Evolutionary conservation across 768 basidiomycete genomes (phyloP), one percentile per base, ranked within the genome.

Genomic region (Trametes coccinea): DNA sequence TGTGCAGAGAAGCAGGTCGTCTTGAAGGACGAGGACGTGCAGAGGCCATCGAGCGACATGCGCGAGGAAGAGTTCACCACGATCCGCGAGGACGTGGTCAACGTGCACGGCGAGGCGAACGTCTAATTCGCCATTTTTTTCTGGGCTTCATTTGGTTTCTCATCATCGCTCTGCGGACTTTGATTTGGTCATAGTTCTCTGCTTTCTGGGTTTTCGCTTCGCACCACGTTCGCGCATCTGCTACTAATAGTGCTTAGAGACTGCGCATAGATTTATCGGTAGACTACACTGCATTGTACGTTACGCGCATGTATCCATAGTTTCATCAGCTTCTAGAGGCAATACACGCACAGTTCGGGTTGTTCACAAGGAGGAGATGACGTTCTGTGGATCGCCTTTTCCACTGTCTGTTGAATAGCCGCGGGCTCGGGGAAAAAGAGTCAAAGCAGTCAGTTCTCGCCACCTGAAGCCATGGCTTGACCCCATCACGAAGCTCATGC

Each of bases 1-100:
- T 51, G 46, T 30, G 56, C 48, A 6, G 56, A 58, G 52, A 53
- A 62, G 61, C 22, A 50, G 33, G 44, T 53, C 39, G 22, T 41
- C 5, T 37, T 14, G 27, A 56, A 52, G 60, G 54, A 61, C 34
- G 51, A 53, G 51, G 50, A n/a, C 17, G 59, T 10, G 31, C 22
- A 5, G 29, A 53, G 49, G 29, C 22, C 41, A 29, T 40, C 37
- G 6, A 39, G 40, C 40, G 37, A 39, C 4, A 11, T n/a, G 40
- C 37, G 41, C 22, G 40, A 17, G n/a, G 41, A 54, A 22, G 55
- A 47, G 55, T 45, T 9, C 16, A 47, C 55, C 16, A 48, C 55
- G n/a, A 45, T 54, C 29, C 40, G 41, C 29, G 53, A 54, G 53
- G n/a, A 16, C 8, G 41, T 30, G 13, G 53, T 54, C 41, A 17